Base-by-base conservation (phyloP, 2,329 filamentous ascomycete species). In the Aotearoamyces nothofagi region DNA sequence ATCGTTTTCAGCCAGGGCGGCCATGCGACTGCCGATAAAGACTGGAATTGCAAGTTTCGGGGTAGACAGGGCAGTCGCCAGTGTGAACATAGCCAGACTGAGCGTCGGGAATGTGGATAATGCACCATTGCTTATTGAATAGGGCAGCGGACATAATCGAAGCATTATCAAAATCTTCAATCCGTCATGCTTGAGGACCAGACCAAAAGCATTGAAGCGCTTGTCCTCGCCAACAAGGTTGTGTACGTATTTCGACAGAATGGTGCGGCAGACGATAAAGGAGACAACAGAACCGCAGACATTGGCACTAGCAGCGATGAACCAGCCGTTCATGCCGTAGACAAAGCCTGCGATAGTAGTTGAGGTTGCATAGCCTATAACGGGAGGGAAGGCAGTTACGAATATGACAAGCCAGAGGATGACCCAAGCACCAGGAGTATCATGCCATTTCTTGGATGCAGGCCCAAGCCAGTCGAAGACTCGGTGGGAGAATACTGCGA, bases 81-180 rank as follows among this genome's bases (percentile, higher is more conserved):
- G 51, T 17, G 75, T 76, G 56, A 92, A 96, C 26, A 69, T 69
- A 35, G 66, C 51, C 22, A 80, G 79, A 14, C 75, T 67, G 17
- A 98, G 81, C 17, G 79, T 92, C 3, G 86, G 86, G 36, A 98
- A 86, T 1, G 90, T 96, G 16, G 83, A 83, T 31, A 98, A 70
- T 35, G 92, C 92, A 28, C 84, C 90, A 49, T 98, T 98, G 48
- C 80, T 86, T 41, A 96, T 60, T 29, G 80, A 90, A 52, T 92
- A 98, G 9, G 90, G 90, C 35, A 98, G 52, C 2, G 90, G 90
- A 46, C 87, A 96, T 39, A 96, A 67, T 16, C 90, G 71, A 42
- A 98, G 90, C 67, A 90, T 92, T 37, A 82, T 76, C 25, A 98
- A 64, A 30, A 96, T 73, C 44, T 83, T 79, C 29, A 98, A 54